These are phyloP conservation scores for Xylaria hypoxylon DNA, from an alignment of 2,329 filamentous ascomycete species.

Conservation along the genomic window DNA sequence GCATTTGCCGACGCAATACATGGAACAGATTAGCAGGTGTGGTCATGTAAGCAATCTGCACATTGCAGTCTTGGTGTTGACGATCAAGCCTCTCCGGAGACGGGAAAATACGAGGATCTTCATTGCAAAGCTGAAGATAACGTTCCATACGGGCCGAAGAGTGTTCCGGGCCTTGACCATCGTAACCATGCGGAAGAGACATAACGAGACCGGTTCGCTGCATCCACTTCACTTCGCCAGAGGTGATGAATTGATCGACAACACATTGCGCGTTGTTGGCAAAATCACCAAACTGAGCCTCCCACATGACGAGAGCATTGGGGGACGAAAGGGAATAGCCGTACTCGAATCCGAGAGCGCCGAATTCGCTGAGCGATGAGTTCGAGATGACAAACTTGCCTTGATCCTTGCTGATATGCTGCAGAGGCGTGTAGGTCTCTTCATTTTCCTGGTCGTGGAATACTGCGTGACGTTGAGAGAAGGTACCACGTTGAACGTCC, in stretches of 20 bases:
- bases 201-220: slow-evolving; percentile 96
- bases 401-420: slow-evolving; percentile 90
- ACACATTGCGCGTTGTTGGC: slow-evolving; percentile 99
- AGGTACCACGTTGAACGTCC: slow-evolving; percentile 99
- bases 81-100: slow-evolving; percentile 88
- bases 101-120: slow-evolving; percentile 95
- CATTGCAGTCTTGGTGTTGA: slow-evolving; percentile 99
- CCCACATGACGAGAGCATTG: slow-evolving; percentile 98
- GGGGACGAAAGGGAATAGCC: slow-evolving; percentile 97
- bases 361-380: slow-evolving; percentile 81
- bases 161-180: slow-evolving; percentile 98
- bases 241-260: slow-evolving; percentile 98
- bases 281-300: slow-evolving; percentile 99
- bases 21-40: slow-evolving; percentile 96
- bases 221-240: slow-evolving; percentile 98
- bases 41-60: slow-evolving; percentile 99
- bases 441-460: slow-evolving; percentile 98
- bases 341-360: slow-evolving; percentile 94
- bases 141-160: slow-evolving; percentile 97
- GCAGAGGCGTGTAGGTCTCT: slow-evolving; percentile 90
- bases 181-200: slow-evolving; percentile 96
- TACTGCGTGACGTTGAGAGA: slow-evolving; percentile 97
- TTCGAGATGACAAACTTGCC: slow-evolving; percentile 97
- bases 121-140: slow-evolving; percentile 96
- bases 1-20: slow-evolving; percentile 95